Evolutionary conservation across 352 stramenopile species (phyloP).

Genomic region (Bremia lactucae): DNA sequence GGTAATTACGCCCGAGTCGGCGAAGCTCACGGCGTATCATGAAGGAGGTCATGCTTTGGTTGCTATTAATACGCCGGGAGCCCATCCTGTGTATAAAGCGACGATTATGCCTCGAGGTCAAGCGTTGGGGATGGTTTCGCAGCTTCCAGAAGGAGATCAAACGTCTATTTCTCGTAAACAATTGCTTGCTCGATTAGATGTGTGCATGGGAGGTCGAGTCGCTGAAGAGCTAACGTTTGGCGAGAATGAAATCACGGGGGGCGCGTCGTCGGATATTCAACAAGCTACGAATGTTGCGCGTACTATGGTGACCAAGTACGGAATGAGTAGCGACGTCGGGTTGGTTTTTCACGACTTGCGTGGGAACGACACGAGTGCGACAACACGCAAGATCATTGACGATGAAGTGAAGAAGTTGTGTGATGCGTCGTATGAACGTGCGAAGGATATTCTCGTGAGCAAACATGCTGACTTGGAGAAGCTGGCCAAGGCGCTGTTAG

Average conservation of each 20-base stretch:
- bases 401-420: conserved; percentile 95
- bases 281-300: conserved; percentile 90
- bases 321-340: conserved; percentile 92
- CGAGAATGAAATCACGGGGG: conserved; percentile 94
- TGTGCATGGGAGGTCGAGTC: conserved; percentile 97
- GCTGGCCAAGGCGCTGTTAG: conserved; percentile 92
- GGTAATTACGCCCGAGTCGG: conserved; percentile 91
- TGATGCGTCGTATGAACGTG: conserved; percentile 91
- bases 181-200: conserved; percentile 94
- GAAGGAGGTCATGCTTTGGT: conserved; percentile 97
- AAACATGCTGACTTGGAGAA: conserved; percentile 90
- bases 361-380: conserved; percentile 85
- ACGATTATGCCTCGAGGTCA: conserved; percentile 99
- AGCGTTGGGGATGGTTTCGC: conserved; percentile 95
- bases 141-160: conserved; percentile 86
- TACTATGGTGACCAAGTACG: conserved; percentile 97
- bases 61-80: conserved; percentile 90
- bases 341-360: conserved; percentile 90
- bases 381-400: conserved; percentile 92
- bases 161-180: conserved; percentile 86
- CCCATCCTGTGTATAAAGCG: conserved; percentile 97
- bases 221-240: conserved; percentile 99
- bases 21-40: conserved; percentile 94
- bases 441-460: conserved; percentile 86
- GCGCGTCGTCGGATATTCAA: conserved; percentile 90